phyloP scores from a whole-genome alignment of 176 grass and related monocot genomes.

The Triticum aestivum region DNA sequence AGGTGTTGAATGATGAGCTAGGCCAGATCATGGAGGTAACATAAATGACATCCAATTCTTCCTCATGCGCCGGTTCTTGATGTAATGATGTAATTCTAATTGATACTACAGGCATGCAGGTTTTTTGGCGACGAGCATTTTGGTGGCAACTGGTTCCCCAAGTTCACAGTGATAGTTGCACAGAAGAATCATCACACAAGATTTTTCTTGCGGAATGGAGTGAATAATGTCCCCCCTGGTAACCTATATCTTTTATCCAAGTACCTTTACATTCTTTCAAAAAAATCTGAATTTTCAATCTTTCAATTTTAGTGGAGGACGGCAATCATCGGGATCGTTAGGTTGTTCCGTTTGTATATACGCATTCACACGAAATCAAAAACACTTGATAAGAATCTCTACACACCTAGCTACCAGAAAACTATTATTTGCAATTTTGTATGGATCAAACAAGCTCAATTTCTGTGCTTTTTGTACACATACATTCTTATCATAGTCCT shows the following conservation, averaged over 20 bases:
- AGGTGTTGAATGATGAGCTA: constrained; percentile 61
- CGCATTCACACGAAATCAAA: no score
- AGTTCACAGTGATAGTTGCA: constrained; percentile 65
- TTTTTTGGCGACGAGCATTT: constrained; percentile 15
- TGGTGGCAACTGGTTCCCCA: constrained; percentile 26
- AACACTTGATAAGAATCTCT: no score
- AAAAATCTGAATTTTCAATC: no score
- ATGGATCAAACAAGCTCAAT: neutral
- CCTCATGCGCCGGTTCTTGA: neutral
- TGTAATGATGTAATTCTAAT: neutral
- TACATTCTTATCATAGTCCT: neutral
- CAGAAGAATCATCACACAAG: constrained; percentile 72
- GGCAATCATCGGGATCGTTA: no score
- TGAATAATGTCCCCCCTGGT: constrained; percentile 7
- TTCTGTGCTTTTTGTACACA: neutral
- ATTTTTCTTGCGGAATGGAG: constrained; percentile 42
- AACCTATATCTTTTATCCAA: neutral
- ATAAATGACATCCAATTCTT: neutral
- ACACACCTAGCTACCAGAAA: no score
- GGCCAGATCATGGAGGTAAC: constrained; percentile 54
- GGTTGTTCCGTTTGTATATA: no score
- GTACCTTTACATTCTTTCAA: neutral
- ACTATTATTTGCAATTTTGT: neutral
- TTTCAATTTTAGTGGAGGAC: no score
- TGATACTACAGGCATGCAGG: constrained; percentile 45